Evolutionary conservation across 176 grass and related monocot genomes (phyloP).

Genomic region (Dendrocalamus sinicus): DNA sequence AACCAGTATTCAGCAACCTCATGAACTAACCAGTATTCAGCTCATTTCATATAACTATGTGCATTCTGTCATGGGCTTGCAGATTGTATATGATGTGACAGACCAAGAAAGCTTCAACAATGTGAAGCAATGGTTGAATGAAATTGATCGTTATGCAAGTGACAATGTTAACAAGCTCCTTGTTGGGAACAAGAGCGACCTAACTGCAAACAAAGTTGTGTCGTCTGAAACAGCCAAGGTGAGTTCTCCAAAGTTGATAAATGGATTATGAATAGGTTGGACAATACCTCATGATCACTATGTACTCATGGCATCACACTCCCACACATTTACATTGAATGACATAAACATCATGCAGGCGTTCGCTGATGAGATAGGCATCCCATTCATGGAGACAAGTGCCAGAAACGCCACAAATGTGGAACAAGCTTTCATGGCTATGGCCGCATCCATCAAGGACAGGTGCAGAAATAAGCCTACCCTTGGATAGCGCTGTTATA

Average conservation of each 20-base stretch:
- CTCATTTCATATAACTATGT: background rate
- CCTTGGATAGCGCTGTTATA: background rate
- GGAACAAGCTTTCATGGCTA: slow-evolving; percentile 76
- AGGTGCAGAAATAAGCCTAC: slow-evolving; percentile 33
- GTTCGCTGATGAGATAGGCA: slow-evolving; percentile 81
- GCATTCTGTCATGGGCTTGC: background rate
- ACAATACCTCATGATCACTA: background rate
- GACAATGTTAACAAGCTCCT: slow-evolving; percentile 95
- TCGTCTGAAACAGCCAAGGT: slow-evolving; percentile 79
- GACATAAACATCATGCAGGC: slow-evolving; percentile 49
- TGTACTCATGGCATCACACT: background rate
- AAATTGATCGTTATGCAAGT: slow-evolving; percentile 87
- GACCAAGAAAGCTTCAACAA: slow-evolving; percentile 94
- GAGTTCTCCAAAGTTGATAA: background rate
- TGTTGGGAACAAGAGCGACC: slow-evolving; percentile 78
- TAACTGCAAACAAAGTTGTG: slow-evolving; percentile 76
- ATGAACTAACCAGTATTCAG: background rate
- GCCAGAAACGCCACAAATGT: slow-evolving; percentile 74
- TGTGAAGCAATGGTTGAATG: slow-evolving; percentile 87
- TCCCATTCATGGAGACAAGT: slow-evolving; percentile 80
- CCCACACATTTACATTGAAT: background rate
- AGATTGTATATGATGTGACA: slow-evolving; percentile 88
- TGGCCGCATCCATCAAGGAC: slow-evolving; percentile 70
- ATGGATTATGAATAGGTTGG: background rate
- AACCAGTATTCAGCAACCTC: background rate